A percentile compares a stretch with the other conserved stretches of the same genome.
These are phyloP conservation scores for Penicillium atrosanguineum DNA, from an alignment of 495 filamentous ascomycete genomes.

Conservation along the genomic window DNA sequence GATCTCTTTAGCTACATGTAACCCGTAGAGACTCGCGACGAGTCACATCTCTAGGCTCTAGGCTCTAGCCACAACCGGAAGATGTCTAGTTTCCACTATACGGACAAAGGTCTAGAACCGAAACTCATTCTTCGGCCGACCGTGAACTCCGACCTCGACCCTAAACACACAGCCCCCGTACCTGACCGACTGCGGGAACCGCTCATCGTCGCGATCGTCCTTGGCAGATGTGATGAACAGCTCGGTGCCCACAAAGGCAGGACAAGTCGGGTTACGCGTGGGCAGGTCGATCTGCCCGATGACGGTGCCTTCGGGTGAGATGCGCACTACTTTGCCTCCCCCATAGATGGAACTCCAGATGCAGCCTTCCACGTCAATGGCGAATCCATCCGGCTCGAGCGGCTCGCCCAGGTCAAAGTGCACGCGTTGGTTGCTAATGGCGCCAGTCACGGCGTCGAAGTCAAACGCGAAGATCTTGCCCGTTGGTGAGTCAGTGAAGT, in stretches of 20 bases:
- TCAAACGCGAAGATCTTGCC: constrained; percentile 71
- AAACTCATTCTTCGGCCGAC: constrained; percentile 57
- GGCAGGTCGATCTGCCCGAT: constrained; percentile 65
- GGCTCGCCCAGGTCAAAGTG: constrained; percentile 36
- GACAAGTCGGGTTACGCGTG: constrained; percentile 69
- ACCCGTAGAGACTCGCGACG: not conserved
- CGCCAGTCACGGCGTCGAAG: constrained; percentile 62
- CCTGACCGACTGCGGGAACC: constrained; percentile 54
- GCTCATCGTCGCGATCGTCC: constrained; percentile 51
- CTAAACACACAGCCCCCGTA: constrained; percentile 64
- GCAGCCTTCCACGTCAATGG: constrained; percentile 68
- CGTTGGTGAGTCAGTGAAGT: constrained; percentile 77
- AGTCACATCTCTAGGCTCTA: not conserved
- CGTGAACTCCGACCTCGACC: constrained; percentile 65
- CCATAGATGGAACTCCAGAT: constrained; percentile 80
- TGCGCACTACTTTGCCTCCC: constrained; percentile 63
- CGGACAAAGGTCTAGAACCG: constrained; percentile 12
- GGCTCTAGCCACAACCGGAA: too few relatives aligned
- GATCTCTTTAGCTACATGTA: constrained; percentile 24
- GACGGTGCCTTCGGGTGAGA: constrained; percentile 61
- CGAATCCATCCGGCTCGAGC: constrained; percentile 71
- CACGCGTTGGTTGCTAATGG: constrained; percentile 62
- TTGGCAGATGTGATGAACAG: constrained; percentile 73
- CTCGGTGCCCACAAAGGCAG: constrained; percentile 69
- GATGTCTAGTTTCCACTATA: not conserved